Base-by-base conservation (phyloP, 345 rosid species). In the Populus davidiana region DNA sequence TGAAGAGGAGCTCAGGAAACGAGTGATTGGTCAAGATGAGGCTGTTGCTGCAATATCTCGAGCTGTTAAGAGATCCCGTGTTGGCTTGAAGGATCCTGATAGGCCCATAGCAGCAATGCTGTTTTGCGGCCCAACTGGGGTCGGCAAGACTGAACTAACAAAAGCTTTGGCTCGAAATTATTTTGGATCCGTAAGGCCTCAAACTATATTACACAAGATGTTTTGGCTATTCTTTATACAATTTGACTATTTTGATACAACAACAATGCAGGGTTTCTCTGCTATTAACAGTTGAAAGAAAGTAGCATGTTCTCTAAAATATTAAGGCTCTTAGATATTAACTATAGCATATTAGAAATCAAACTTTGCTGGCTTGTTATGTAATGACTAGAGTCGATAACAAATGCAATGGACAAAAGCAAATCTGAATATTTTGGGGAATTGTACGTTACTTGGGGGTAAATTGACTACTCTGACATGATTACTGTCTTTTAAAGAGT, bases 91-190 rank as follows among this genome's bases (percentile, higher is more conserved):
- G 77, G 94, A 96, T 85, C 97, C 98, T 11, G 88, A 87, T 75
- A 88, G 99, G 80, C 99, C 99, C 49, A 92, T 91, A 65, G 96
- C 99, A 1, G 94, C 98, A 52, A 91, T 96, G 97, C 91, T 96
- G 70, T 96, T 96, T 73, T 96, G 99, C 80, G 99, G 99, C 64
- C 99, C 98, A 50, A 96, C 99, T 36, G 99, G 99, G 59, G 98
- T 96, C 70, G 99, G 99, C 35, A 96, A 96, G 86, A 96, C 99
- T 27, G 98, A 96, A 79, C 88, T 96, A 81, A 81, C 97, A 47
- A 96, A 92, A 86, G 93, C 99, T 76, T 73, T 96, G 75, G 98
- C 99, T 50, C 91, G 87, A 52, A 79, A 89, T 76, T 92, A 96
- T 77, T 96, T 96, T 75, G 98, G 98, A 69, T 93, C 98, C 80